Conservation (phyloP, 2,329 filamentous ascomycete species). For the Beauveria caledonica region DNA sequence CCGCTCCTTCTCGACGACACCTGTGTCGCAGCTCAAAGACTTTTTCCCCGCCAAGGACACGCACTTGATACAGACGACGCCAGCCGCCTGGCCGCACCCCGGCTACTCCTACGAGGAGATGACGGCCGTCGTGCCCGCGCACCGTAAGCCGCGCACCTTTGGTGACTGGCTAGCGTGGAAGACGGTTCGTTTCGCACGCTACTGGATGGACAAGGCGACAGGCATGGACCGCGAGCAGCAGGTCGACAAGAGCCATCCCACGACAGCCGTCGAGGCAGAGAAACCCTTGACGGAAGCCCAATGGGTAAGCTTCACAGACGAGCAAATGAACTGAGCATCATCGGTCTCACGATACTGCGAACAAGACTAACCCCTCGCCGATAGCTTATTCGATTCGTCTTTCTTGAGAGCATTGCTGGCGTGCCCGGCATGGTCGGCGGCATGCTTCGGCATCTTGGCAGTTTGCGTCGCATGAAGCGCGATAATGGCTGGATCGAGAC, state of each 20-base stretch:
- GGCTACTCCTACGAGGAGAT: slow-evolving; percentile 76
- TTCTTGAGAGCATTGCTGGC: slow-evolving; percentile 88
- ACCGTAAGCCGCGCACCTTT: slow-evolving; percentile 62
- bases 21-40: slow-evolving; percentile 38
- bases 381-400: slow-evolving; percentile 73
- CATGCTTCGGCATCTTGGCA: slow-evolving; percentile 84
- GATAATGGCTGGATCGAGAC: slow-evolving; percentile 98
- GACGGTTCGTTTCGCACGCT: slow-evolving; percentile 67
- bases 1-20: slow-evolving; percentile 41
- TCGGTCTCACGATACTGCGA: not conserved
- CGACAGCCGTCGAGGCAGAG: slow-evolving; percentile 42
- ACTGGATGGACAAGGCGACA: slow-evolving; percentile 73
- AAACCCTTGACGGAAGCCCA: slow-evolving; percentile 72
- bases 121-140: slow-evolving; percentile 62
- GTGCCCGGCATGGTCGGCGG: slow-evolving; percentile 96
- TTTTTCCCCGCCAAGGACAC: slow-evolving; percentile 58
- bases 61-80: slow-evolving; percentile 52
- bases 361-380: not conserved
- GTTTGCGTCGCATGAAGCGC: slow-evolving; percentile 74
- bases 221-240: slow-evolving; percentile 66
- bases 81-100: slow-evolving; percentile 61
- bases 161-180: slow-evolving; percentile 74
- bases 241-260: slow-evolving; percentile 48
- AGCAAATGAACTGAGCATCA: not conserved
- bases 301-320: slow-evolving; percentile 47